phyloP scores from a whole-genome alignment of 345 rosid species.

The Gynandropsis gynandra region DNA sequence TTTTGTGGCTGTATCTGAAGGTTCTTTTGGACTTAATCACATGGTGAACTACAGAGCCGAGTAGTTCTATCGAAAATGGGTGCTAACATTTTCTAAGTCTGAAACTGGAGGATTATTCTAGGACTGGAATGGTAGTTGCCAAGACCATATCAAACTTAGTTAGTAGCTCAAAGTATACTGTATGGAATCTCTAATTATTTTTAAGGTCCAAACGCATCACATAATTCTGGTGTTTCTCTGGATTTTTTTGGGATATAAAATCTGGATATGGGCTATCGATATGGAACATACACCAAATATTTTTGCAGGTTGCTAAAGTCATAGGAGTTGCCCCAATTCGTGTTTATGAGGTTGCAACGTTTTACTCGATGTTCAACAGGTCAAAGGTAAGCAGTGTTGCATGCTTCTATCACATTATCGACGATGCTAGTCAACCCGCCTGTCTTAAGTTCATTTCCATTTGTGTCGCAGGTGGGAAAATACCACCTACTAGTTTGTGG shows the following conservation, averaged over 20 bases:
- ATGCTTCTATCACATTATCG: slow-evolving; percentile 10
- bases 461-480: slow-evolving; percentile 69
- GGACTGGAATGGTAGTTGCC: too few species aligned
- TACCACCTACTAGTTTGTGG: slow-evolving; percentile 98
- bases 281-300: not conserved
- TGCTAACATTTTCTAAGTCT: too few species aligned
- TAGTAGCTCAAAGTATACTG: too few species aligned
- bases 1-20: not conserved
- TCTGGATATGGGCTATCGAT: not conserved
- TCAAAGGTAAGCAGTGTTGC: slow-evolving; percentile 47
- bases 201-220: too few species aligned
- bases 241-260: not conserved
- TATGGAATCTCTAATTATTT: too few species aligned
- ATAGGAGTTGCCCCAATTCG: slow-evolving; percentile 90
- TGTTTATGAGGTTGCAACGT: slow-evolving; percentile 94
- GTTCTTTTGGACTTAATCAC: not conserved
- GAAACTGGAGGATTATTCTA: too few species aligned
- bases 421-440: slow-evolving; percentile 5
- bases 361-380: slow-evolving; percentile 96
- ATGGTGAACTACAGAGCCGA: not conserved
- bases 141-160: too few species aligned
- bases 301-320: slow-evolving; percentile 72
- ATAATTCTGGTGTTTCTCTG: too few species aligned
- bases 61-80: too few species aligned
- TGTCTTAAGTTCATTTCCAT: slow-evolving; percentile 9